Evolutionary conservation across 1,284 basidiomycete species (phyloP).

Genomic region (Xanthoconium separans): DNA sequence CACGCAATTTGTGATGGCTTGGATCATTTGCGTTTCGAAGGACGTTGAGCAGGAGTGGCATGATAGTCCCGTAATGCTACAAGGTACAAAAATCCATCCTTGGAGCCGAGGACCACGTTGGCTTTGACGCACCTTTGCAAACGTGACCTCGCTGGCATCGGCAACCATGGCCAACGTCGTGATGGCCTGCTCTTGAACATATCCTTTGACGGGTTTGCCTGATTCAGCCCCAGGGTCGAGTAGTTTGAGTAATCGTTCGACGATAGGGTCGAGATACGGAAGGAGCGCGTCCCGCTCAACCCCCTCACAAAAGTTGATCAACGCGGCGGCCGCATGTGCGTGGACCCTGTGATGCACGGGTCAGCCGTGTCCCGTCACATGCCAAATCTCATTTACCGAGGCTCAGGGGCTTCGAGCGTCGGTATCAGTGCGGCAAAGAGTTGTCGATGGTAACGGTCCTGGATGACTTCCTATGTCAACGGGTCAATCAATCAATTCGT

Average conservation of each 20-base stretch:
- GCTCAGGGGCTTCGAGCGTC: slow-evolving; percentile 72
- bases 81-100: neutral
- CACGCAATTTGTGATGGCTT: slow-evolving; percentile 65
- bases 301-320: slow-evolving; percentile 89
- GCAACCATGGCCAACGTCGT: slow-evolving; percentile 85
- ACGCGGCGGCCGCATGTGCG: slow-evolving; percentile 77
- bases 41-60: slow-evolving; percentile 74
- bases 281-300: slow-evolving; percentile 69
- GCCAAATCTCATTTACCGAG: slow-evolving; percentile 48
- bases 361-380: neutral
- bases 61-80: slow-evolving; percentile 74
- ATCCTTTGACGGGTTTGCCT: slow-evolving; percentile 44
- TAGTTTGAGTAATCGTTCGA: slow-evolving; percentile 66
- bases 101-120: neutral
- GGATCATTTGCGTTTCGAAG: slow-evolving; percentile 65
- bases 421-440: slow-evolving; percentile 71
- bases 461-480: slow-evolving; percentile 58
- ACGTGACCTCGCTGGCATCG: slow-evolving; percentile 72
- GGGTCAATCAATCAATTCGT: neutral
- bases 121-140: slow-evolving; percentile 51
- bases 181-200: slow-evolving; percentile 76
- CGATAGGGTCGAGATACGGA: slow-evolving; percentile 75
- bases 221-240: slow-evolving; percentile 48
- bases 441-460: slow-evolving; percentile 64
- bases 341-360: slow-evolving; percentile 56